Conservation (phyloP, 345 rosid genomes). For the Gossypium stocksii region DNA sequence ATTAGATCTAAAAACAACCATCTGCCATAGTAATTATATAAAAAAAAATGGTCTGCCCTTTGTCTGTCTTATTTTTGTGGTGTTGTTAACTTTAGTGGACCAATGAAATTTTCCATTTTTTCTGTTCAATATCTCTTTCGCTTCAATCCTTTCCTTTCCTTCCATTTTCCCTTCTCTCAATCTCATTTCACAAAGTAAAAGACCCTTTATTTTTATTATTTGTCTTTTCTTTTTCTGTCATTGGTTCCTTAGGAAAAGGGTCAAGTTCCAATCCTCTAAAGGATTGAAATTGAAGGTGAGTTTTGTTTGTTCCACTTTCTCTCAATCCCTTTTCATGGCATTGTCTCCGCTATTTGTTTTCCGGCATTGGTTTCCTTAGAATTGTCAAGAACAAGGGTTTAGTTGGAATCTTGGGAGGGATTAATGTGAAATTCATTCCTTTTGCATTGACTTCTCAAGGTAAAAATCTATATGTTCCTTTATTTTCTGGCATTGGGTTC, state of each 20-base stretch:
- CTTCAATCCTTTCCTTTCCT: neutral
- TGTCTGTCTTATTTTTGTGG: neutral
- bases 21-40: neutral
- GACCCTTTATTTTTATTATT: slow-evolving; percentile 5
- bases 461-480: slow-evolving; percentile 1
- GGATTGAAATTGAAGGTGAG: slow-evolving; percentile 9
- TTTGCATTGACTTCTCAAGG: neutral
- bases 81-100: slow-evolving; percentile 2
- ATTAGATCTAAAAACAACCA: neutral
- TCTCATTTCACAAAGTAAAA: neutral
- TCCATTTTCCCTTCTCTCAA: neutral
- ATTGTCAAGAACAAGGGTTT: neutral
- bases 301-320: neutral
- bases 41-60: neutral
- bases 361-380: neutral
- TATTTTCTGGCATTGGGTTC: neutral
- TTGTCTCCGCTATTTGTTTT: slow-evolving; percentile 4
- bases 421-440: neutral
- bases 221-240: neutral
- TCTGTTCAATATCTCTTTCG: neutral
- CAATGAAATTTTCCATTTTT: neutral
- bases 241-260: neutral
- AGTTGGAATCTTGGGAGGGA: neutral
- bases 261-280: neutral
- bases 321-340: neutral